These are phyloP conservation scores for Pharus latifolius DNA, from an alignment of 176 grass and related monocot genomes.

Conservation along the genomic window DNA sequence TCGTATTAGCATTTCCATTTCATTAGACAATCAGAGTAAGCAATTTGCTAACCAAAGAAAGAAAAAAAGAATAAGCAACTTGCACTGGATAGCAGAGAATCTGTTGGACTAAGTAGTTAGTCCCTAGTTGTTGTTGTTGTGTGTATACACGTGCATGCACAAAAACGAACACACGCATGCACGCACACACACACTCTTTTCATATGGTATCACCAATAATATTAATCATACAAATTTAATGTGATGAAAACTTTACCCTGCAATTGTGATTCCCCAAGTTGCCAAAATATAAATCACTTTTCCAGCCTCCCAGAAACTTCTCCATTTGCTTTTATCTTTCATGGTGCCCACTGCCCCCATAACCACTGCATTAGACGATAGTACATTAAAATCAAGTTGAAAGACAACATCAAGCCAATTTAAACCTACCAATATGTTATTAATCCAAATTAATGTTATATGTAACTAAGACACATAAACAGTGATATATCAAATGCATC, in stretches of 20 bases:
- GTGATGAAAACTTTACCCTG: conserved; percentile 42
- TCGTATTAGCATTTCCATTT: too few relatives aligned
- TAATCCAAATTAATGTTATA: neutral
- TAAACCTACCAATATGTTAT: neutral
- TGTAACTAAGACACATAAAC: too few relatives aligned
- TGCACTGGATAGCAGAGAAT: too few relatives aligned
- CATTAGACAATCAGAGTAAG: too few relatives aligned
- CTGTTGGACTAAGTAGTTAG: too few relatives aligned
- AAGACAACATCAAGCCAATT: neutral
- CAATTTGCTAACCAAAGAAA: too few relatives aligned
- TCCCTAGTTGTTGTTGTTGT: too few relatives aligned
- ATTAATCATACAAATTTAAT: neutral
- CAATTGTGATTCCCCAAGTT: conserved; percentile 81
- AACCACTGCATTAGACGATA: conserved; percentile 40
- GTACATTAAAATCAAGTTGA: neutral
- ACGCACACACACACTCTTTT: too few relatives aligned
- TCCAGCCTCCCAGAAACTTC: conserved; percentile 86
- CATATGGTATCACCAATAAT: neutral
- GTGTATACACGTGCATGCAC: too few relatives aligned
- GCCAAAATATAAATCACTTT: conserved; percentile 73
- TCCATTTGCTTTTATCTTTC: conserved; percentile 62
- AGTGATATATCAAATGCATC: too few relatives aligned
- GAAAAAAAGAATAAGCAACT: too few relatives aligned
- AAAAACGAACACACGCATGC: too few relatives aligned
- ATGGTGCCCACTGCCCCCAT: conserved; percentile 50